phyloP scores from a whole-genome alignment of 2,329 filamentous ascomycete genomes.

The Xylariaceae sp. region DNA sequence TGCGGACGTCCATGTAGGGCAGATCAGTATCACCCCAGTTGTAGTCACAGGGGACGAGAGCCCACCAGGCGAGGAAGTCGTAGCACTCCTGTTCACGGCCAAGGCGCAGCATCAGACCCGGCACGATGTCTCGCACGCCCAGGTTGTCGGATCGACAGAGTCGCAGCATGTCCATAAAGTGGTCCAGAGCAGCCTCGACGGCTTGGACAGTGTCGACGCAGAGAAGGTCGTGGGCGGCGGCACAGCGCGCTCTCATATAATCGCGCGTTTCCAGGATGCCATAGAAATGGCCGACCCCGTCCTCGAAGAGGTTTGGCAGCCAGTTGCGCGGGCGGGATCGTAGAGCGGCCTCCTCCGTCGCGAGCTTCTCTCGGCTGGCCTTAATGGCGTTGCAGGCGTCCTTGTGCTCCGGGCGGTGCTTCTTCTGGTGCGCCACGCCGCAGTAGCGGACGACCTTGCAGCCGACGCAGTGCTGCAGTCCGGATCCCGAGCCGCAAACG shows the following conservation, averaged over 20 bases:
- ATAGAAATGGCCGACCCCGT: slow-evolving; percentile 35
- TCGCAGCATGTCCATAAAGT: slow-evolving; percentile 35
- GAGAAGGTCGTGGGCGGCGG: slow-evolving; percentile 25
- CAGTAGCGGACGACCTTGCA: slow-evolving; percentile 41
- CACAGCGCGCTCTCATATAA: slow-evolving; percentile 34
- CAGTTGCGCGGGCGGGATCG: slow-evolving; percentile 29
- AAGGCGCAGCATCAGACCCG: slow-evolving; percentile 36
- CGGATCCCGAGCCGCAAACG: too few species aligned
- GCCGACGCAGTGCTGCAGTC: slow-evolving; percentile 30
- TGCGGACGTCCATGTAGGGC: slow-evolving; percentile 17
- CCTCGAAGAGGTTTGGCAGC: slow-evolving; percentile 29
- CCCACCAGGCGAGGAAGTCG: slow-evolving; percentile 31
- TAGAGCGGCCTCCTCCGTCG: slow-evolving; percentile 28
- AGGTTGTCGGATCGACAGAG: slow-evolving; percentile 38
- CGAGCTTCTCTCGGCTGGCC: slow-evolving; percentile 20
- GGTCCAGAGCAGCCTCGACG: slow-evolving; percentile 29
- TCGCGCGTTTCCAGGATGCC: slow-evolving; percentile 29
- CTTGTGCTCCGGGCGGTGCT: slow-evolving; percentile 32
- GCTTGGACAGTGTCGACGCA: slow-evolving; percentile 26
- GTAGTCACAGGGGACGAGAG: slow-evolving; percentile 23
- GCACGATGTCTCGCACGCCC: slow-evolving; percentile 32
- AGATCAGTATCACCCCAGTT: slow-evolving; percentile 26
- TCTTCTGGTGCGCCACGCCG: slow-evolving; percentile 32
- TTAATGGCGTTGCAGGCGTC: slow-evolving; percentile 30
- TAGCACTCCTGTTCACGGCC: slow-evolving; percentile 43